Conservation (phyloP, 176 grass and related monocot genomes). For the Carex myosuroides region DNA sequence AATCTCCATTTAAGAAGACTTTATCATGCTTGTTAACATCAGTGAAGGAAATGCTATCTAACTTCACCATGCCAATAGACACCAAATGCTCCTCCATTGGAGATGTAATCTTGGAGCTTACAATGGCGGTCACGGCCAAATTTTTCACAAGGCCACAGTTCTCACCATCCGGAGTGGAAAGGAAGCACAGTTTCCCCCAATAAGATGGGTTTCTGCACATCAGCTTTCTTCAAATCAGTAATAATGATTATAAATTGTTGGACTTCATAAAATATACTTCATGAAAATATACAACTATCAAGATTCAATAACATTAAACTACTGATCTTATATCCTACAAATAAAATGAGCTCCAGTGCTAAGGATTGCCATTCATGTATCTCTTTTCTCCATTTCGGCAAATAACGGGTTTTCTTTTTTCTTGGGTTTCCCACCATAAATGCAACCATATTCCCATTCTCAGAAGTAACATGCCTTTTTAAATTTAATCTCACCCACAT, state of each 20-base stretch:
- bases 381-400: neutral
- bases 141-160: constrained; percentile 97
- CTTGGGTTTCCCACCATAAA: neutral
- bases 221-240: constrained; percentile 21
- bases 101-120: constrained; percentile 62
- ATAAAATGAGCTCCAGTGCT: neutral
- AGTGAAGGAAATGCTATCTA: constrained; percentile 43
- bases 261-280: neutral
- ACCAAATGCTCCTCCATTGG: constrained; percentile 65
- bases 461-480: neutral
- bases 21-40: constrained; percentile 47
- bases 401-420: neutral
- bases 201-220: constrained; percentile 80
- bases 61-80: constrained; percentile 74
- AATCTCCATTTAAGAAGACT: constrained; percentile 78
- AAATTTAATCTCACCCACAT: neutral
- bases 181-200: constrained; percentile 88
- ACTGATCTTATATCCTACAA: neutral
- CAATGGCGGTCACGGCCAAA: constrained; percentile 70
- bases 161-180: constrained; percentile 94
- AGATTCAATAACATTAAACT: neutral
- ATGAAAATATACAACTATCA: neutral
- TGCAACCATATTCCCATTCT: neutral
- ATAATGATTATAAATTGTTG: neutral
- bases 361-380: neutral